Conservation (phyloP, 805 yeast species). For the Hanseniaspora mollemarum region DNA sequence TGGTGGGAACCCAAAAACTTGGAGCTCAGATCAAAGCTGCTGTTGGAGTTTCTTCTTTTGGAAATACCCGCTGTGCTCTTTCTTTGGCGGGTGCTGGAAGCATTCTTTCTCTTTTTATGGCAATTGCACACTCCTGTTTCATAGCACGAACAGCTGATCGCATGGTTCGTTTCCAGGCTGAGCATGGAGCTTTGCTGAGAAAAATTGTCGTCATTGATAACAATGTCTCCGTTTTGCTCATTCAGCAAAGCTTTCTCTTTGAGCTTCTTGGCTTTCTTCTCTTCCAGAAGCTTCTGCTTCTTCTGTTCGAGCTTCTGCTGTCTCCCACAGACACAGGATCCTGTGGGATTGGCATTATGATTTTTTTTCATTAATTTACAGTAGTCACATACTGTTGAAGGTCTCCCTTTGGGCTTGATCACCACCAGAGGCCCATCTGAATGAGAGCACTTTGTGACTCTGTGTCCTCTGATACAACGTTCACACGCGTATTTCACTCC, state of each 20-base stretch:
- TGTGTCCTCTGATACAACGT: conserved; percentile 88
- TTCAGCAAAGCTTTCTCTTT: conserved; percentile 23
- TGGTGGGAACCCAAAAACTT: conserved; percentile 4
- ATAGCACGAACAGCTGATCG: conserved; percentile 23
- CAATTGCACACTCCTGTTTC: conserved; percentile 24
- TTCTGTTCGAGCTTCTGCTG: conserved; percentile 29
- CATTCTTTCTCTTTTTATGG: conserved; percentile 22
- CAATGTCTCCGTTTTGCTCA: not conserved
- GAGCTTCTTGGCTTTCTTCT: conserved; percentile 20
- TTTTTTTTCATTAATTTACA: conserved; percentile 65
- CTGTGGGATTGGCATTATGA: conserved; percentile 49
- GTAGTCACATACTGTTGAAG: conserved; percentile 80
- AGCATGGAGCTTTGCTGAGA: not conserved
- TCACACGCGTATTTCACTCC: conserved; percentile 96
- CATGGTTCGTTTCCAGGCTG: conserved; percentile 1
- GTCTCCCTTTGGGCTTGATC: conserved; percentile 95
- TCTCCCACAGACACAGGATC: conserved; percentile 58
- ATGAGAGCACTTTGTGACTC: conserved; percentile 89
- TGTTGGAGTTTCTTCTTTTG: conserved; percentile 4
- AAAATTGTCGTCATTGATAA: not conserved
- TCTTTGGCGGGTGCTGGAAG: not conserved
- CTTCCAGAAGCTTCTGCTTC: conserved; percentile 23
- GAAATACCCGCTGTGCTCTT: not conserved
- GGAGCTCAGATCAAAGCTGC: conserved; percentile 1
- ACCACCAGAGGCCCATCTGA: conserved; percentile 79